These are phyloP conservation scores for Plasmodium billcollinsi DNA, from an alignment of 169 alveolate genomes.

Conservation along the genomic window DNA sequence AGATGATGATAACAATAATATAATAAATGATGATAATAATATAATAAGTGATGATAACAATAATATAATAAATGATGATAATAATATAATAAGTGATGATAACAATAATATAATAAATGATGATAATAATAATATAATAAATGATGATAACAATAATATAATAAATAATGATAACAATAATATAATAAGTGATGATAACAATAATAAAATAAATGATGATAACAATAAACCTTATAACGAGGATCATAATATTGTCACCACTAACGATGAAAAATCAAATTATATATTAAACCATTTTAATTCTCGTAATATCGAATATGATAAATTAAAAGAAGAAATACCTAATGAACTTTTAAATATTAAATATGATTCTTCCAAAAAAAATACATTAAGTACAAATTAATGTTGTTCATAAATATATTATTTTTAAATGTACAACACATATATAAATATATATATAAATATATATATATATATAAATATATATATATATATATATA, in stretches of 20 bases:
- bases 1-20: neutral
- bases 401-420: neutral
- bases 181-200: neutral
- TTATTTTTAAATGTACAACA: neutral
- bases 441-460: conserved; percentile 8
- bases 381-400: conserved; percentile 3
- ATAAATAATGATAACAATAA: neutral
- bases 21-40: conserved; percentile 9
- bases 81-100: neutral
- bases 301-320: conserved; percentile 71
- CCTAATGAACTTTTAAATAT: conserved; percentile 47
- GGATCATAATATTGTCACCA: neutral
- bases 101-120: neutral
- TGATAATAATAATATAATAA: neutral
- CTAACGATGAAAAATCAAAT: conserved; percentile 38
- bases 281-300: conserved; percentile 57
- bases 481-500: neutral
- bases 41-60: neutral
- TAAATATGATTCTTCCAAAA: conserved; percentile 42
- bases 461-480: neutral
- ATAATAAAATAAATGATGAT: neutral
- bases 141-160: neutral
- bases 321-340: conserved; percentile 59
- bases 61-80: conserved; percentile 3
- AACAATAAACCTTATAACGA: neutral